These are phyloP conservation scores for Teunomyces atbi DNA, from an alignment of 805 yeast species.

Conservation along the genomic window DNA sequence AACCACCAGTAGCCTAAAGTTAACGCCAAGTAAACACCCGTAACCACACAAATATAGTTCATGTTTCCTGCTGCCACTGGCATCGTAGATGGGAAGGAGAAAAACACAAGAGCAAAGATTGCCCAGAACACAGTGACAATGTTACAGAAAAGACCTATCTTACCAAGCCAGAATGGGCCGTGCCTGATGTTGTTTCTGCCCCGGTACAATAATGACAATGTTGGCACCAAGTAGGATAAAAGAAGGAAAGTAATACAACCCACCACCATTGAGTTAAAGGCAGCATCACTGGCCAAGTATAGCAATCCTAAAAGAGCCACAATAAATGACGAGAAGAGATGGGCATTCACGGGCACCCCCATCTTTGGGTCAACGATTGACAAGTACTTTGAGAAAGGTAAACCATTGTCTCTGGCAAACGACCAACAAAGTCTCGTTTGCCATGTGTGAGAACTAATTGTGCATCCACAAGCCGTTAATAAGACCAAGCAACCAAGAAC, in stretches of 20 bases:
- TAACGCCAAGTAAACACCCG: slow-evolving; percentile 31
- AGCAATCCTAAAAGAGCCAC: slow-evolving; percentile 38
- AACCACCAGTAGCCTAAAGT: slow-evolving; percentile 42
- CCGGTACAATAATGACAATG: slow-evolving; percentile 30
- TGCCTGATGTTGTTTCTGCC: slow-evolving; percentile 39
- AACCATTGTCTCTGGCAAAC: slow-evolving; percentile 42
- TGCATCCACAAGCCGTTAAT: slow-evolving; percentile 38
- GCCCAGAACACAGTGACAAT: slow-evolving; percentile 33
- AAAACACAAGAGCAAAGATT: slow-evolving; percentile 36
- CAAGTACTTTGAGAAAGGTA: slow-evolving; percentile 40
- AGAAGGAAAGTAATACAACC: slow-evolving; percentile 40
- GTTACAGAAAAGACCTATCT: slow-evolving; percentile 33
- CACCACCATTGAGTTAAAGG: slow-evolving; percentile 39
- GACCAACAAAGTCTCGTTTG: slow-evolving; percentile 46
- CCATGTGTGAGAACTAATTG: slow-evolving; percentile 42
- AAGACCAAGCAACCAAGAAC: slow-evolving; percentile 35
- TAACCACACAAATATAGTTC: slow-evolving; percentile 29
- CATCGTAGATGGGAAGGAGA: slow-evolving; percentile 35
- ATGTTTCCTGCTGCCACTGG: slow-evolving; percentile 27
- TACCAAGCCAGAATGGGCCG: slow-evolving; percentile 44
- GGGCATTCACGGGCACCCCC: slow-evolving; percentile 42
- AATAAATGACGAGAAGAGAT: slow-evolving; percentile 31
- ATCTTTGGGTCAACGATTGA: slow-evolving; percentile 35
- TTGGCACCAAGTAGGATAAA: slow-evolving; percentile 37
- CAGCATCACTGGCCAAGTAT: slow-evolving; percentile 37